These are phyloP conservation scores for Neoboletus subvelutipes DNA, from an alignment of 768 basidiomycete species.

Conservation along the genomic window DNA sequence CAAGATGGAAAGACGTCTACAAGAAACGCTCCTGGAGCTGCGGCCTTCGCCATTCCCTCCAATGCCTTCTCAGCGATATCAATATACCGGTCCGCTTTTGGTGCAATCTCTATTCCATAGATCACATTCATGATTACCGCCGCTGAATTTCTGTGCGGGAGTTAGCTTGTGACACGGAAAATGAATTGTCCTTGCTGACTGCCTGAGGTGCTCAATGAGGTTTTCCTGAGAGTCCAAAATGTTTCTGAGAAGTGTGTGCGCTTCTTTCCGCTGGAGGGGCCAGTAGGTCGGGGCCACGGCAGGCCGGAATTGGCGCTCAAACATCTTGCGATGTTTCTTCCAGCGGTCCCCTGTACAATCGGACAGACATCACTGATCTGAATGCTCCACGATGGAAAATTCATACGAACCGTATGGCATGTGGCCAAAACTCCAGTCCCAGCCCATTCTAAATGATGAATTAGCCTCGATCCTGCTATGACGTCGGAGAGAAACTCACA, in stretches of 20 bases:
- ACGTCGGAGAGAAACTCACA: conserved; percentile 34
- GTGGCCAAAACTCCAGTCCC: conserved; percentile 54
- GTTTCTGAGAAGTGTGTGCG: conserved; percentile 44
- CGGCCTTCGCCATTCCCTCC: conserved; percentile 49
- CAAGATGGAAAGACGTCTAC: conserved; percentile 50
- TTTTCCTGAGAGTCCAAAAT: conserved; percentile 44
- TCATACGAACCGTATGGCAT: conserved; percentile 46
- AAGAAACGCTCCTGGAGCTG: conserved; percentile 52
- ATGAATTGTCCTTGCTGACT: conserved; percentile 35
- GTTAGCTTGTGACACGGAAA: not conserved
- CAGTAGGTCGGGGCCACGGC: conserved; percentile 41
- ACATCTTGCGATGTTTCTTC: conserved; percentile 52
- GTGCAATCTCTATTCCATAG: conserved; percentile 48
- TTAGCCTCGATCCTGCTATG: not conserved
- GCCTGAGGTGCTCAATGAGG: conserved; percentile 49
- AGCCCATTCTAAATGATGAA: conserved; percentile 40
- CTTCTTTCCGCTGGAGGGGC: conserved; percentile 46
- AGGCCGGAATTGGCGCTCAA: conserved; percentile 51
- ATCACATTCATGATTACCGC: conserved; percentile 53
- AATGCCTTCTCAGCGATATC: conserved; percentile 51
- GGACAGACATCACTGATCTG: not conserved
- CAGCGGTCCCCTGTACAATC: conserved; percentile 45
- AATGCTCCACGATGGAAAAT: not conserved
- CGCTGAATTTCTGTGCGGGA: conserved; percentile 43
- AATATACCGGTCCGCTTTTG: conserved; percentile 47